phyloP scores from a whole-genome alignment of 331 rosid genomes.

The Rosa hybrid region DNA sequence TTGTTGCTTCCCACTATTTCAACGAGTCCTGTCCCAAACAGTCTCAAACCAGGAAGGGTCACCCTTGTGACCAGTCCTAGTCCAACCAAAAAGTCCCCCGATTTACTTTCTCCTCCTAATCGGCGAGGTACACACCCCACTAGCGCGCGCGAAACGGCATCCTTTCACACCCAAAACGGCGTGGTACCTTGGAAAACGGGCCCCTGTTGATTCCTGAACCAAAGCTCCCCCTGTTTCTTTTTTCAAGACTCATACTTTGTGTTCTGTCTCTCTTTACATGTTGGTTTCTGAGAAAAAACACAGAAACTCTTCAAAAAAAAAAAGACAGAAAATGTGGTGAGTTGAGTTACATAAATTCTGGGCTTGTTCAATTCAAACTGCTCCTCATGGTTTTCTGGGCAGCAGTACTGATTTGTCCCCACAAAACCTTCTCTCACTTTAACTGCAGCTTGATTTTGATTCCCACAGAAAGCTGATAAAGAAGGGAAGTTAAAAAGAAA shows the following conservation, averaged over 20 bases:
- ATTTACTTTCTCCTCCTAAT: background rate
- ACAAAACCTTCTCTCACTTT: slow-evolving; percentile 9
- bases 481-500: slow-evolving; percentile 7
- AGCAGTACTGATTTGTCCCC: background rate
- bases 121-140: background rate
- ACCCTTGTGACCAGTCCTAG: background rate
- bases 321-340: slow-evolving; percentile 24
- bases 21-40: background rate
- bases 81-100: background rate
- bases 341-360: background rate
- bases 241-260: background rate
- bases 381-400: slow-evolving; percentile 26
- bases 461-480: slow-evolving; percentile 32
- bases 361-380: background rate
- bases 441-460: slow-evolving; percentile 44
- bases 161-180: background rate
- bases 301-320: too few species aligned
- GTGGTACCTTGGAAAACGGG: slow-evolving; percentile 37
- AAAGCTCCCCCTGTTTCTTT: background rate
- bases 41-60: slow-evolving; percentile 1
- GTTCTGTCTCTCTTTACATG: background rate
- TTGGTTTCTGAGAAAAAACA: background rate
- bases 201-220: background rate
- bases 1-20: background rate
- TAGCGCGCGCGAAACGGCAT: background rate